These are phyloP conservation scores for Asclepias syriaca DNA, from an alignment of 257 asterid species.

Conservation along the genomic window DNA sequence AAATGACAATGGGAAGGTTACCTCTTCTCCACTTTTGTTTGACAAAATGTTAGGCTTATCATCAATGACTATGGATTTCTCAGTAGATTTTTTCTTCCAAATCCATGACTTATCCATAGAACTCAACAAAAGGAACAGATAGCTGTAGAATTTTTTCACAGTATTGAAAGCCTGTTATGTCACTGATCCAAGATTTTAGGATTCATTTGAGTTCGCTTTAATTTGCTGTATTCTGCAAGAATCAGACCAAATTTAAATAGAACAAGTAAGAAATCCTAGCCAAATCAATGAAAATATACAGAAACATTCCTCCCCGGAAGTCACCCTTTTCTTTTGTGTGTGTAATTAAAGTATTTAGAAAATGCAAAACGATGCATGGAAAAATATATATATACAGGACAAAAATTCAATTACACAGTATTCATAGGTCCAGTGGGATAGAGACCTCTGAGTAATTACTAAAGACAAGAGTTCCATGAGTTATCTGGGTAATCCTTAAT, in stretches of 20 bases:
- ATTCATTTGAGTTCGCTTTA: background rate
- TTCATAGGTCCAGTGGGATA: background rate
- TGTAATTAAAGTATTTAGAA: background rate
- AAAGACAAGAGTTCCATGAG: background rate
- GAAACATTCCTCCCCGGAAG: background rate
- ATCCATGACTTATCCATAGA: constrained; percentile 79
- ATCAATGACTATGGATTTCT: constrained; percentile 49
- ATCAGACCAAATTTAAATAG: background rate
- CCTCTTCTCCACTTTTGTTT: constrained; percentile 48
- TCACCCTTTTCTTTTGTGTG: background rate
- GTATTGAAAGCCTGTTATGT: background rate
- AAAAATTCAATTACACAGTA: background rate
- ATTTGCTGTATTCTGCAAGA: constrained; percentile 8
- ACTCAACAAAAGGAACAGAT: background rate
- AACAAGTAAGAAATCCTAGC: background rate
- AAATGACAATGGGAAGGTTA: constrained; percentile 28
- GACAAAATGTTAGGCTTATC: constrained; percentile 43
- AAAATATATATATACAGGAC: background rate
- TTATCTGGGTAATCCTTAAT: background rate
- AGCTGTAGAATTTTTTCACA: background rate
- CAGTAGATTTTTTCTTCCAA: constrained; percentile 77
- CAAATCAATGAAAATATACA: background rate
- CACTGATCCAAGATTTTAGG: background rate
- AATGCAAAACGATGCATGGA: background rate
- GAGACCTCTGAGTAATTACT: background rate